These are phyloP conservation scores for Abortiporus biennis DNA, from an alignment of 1,284 basidiomycete genomes.

Conservation along the genomic window DNA sequence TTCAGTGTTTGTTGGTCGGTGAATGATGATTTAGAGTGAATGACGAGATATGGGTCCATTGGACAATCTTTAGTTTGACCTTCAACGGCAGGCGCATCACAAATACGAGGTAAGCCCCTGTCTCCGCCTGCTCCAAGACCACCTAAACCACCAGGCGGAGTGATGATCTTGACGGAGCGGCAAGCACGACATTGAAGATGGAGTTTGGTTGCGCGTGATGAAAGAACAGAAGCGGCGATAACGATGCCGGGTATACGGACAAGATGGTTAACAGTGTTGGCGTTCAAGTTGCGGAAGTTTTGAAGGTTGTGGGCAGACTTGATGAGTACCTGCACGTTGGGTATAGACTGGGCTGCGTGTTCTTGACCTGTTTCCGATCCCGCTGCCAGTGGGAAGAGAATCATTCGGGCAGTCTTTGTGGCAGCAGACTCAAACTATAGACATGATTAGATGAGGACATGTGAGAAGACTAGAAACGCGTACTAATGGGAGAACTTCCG, in stretches of 20 bases:
- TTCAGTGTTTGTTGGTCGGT: conserved; percentile 97
- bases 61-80: conserved; percentile 91
- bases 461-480: conserved; percentile 14
- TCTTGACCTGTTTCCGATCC: conserved; percentile 47
- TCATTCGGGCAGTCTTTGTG: conserved; percentile 73
- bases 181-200: conserved; percentile 93
- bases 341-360: conserved; percentile 59
- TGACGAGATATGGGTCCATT: conserved; percentile 92
- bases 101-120: conserved; percentile 77
- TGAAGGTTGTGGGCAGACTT: conserved; percentile 88
- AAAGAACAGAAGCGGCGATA: conserved; percentile 92
- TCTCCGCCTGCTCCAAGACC: conserved; percentile 72
- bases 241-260: conserved; percentile 98
- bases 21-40: conserved; percentile 93
- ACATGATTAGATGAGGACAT: background rate
- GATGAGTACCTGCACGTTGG: conserved; percentile 87
- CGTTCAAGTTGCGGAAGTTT: conserved; percentile 90
- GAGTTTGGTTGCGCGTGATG: conserved; percentile 89
- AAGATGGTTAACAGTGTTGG: conserved; percentile 91
- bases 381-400: conserved; percentile 68
- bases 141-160: conserved; percentile 81
- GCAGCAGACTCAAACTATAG: conserved; percentile 87
- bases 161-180: conserved; percentile 75
- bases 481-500: conserved; percentile 87
- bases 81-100: conserved; percentile 70